Evolutionary conservation across 345 rosid species (phyloP).

Genomic region (Fremontodendron californicum): DNA sequence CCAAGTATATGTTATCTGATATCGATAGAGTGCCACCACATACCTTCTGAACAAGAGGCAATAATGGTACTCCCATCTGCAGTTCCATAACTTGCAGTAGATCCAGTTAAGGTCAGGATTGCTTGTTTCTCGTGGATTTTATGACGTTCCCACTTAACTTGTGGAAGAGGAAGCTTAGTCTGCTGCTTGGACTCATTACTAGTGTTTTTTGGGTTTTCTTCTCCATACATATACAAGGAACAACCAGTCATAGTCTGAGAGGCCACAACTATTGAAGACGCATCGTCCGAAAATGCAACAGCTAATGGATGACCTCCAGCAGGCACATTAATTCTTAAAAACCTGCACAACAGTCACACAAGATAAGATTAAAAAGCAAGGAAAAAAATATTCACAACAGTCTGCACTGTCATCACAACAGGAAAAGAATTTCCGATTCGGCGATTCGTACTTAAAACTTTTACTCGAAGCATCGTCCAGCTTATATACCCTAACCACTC

Average conservation of each 20-base stretch:
- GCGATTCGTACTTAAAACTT: conserved; percentile 68
- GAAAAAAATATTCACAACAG: neutral
- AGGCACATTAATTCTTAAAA: conserved; percentile 73
- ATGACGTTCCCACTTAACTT: conserved; percentile 80
- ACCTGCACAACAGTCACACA: conserved; percentile 37
- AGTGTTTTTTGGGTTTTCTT: conserved; percentile 50
- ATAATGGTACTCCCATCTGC: conserved; percentile 79
- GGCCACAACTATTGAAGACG: conserved; percentile 75
- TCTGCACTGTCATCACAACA: neutral
- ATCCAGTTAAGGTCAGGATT: conserved; percentile 62
- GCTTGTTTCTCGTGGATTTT: conserved; percentile 60
- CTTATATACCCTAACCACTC: conserved; percentile 81
- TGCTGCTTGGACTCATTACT: conserved; percentile 54
- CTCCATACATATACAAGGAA: conserved; percentile 84
- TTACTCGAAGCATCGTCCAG: conserved; percentile 90
- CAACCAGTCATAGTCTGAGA: conserved; percentile 54
- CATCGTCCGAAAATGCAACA: conserved; percentile 66
- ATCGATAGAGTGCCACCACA: neutral
- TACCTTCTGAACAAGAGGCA: conserved; percentile 95
- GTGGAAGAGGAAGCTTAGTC: conserved; percentile 76
- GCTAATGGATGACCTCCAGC: conserved; percentile 87
- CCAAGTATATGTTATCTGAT: neutral
- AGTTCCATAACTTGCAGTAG: conserved; percentile 73
- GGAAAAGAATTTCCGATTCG: neutral
- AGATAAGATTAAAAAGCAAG: neutral